These are phyloP conservation scores for Poterioochromonas sp. DNA, from an alignment of 352 stramenopile genomes.

Conservation along the genomic window DNA sequence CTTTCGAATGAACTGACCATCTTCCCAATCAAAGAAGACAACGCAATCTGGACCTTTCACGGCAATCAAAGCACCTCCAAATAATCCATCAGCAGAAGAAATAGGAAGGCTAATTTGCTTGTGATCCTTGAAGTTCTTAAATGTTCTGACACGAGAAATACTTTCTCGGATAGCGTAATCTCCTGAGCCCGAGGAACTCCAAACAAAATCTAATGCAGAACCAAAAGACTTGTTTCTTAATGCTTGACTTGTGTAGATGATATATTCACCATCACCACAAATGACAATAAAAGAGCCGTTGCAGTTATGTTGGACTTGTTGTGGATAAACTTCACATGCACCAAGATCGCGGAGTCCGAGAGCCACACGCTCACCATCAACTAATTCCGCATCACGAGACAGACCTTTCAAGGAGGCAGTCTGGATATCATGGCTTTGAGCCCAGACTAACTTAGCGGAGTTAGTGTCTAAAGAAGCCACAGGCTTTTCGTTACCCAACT, in stretches of 20 bases:
- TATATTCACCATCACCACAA: constrained; percentile 98
- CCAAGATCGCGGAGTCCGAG: constrained; percentile 78
- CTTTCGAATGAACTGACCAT: constrained; percentile 89
- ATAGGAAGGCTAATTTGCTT: constrained; percentile 72
- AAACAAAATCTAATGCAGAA: constrained; percentile 93
- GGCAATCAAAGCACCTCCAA: constrained; percentile 86
- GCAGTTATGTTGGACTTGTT: constrained; percentile 94
- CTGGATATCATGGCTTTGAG: constrained; percentile 94
- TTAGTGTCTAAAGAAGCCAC: constrained; percentile 92
- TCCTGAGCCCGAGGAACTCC: constrained; percentile 85
- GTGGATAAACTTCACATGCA: constrained; percentile 92
- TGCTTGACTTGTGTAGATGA: constrained; percentile 97
- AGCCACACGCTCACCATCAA: constrained; percentile 66
- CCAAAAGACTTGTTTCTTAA: constrained; percentile 85
- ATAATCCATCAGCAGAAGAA: constrained; percentile 84
- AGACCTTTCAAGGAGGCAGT: constrained; percentile 79
- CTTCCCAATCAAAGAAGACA: constrained; percentile 98
- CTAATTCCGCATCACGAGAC: constrained; percentile 10
- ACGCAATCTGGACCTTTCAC: constrained; percentile 89
- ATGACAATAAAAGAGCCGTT: constrained; percentile 97
- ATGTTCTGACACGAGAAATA: constrained; percentile 88
- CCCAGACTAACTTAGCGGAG: constrained; percentile 78
- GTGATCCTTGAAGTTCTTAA: constrained; percentile 97
- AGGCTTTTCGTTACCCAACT: constrained; percentile 91
- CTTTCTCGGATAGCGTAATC: constrained; percentile 97